Evolutionary conservation across 768 basidiomycete species (phyloP), one percentile per base, ranked within the genome.

Genomic region (Amanita brunnescens): DNA sequence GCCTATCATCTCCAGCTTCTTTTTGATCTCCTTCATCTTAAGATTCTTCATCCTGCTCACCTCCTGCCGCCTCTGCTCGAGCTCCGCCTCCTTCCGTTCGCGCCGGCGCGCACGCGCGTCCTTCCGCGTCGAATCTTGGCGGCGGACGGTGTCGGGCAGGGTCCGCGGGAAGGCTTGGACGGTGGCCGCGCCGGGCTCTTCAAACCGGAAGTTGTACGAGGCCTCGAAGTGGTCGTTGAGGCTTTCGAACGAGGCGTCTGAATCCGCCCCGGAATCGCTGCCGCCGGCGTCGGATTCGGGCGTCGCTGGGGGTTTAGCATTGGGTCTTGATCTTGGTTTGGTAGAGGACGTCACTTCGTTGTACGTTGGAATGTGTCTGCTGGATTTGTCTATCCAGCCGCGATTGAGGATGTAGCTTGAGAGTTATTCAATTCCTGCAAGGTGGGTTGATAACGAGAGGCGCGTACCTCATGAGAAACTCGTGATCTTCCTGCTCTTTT

Each of bases 181-280:
- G 7, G 33, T 53, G 10, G 54, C 51, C 21, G 82, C 91, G 60
- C 60, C 91, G 81, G 90, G 87, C 67, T 99, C 95, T 65, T 99
- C 95, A 64, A 91, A 99, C 48, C 96, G 83, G 70, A 96, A 96
- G 66, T 98, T 98, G 70, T 97, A 99, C 13, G 87, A 88, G n/a
- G 80, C 82, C 69, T 99, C 96, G 57, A 97, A 99, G 39, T 80
- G 80, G 24, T 96, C 94, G 5, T 83, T 87, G 55, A 89, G 82
- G 39, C 95, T 91, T 49, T 96, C 92, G 58, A 96, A 96, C 29
- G 67, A 69, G 6, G 65, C 46, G 45, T 70, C 67, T 5, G 67
- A 68, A 32, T 67, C 63, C n/a, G 34, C 57, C 47, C 53, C 65
- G 0, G 52, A 9, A 14, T 87, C 78, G 87, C 62, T 34, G 71